Evolutionary conservation across 2,329 filamentous ascomycete species (phyloP), one percentile per base, ranked within the genome.

Genomic region (Fusarium sp.): DNA sequence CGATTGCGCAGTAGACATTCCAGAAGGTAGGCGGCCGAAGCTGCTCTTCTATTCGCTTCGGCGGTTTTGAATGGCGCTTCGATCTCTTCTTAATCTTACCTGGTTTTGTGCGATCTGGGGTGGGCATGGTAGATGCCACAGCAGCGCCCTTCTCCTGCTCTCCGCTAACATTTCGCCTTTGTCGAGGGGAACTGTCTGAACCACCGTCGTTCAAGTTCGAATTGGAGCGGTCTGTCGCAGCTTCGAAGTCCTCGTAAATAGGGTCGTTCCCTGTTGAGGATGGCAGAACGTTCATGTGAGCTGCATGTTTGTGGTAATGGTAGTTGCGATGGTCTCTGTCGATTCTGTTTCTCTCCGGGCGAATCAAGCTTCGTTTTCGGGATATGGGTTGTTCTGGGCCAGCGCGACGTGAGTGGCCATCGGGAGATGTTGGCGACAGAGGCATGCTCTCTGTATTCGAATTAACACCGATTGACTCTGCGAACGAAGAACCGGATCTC

Each of bases 261-360:
- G 95, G 94, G 77, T 98, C 95, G 77, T 97, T 93, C 69, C 96
- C 96, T 0, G 96, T 98, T 11, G 94, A 93, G 1, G 96, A 98
- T 2, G 97, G 96, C 73, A 94, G 87, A 9, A 95, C 93, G 62
- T 92, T 88, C 95, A 99, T 98, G 73, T 96, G 93, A 78, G 95
- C 93, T 15, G 97, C 95, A 89, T 97, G 95, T 81, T 97, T 93
- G 75, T 94, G 91, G 83, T 99, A 99, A 83, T 98, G 90, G 80
- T 98, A 99, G 82, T 98, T 97, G 19, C 95, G 95, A 81, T 98
- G 95, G 76, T 95, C 93, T 73, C 88, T 91, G 76, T 95, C 93
- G 75, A 97, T 94, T 76, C 93, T 90, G 78, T 93, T 93, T 74
- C 96, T 90, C 83, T 99, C 96, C 2, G 96, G 96, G 70, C 93